phyloP scores from a whole-genome alignment of 257 asterid species.

The Buddleja alternifolia region DNA sequence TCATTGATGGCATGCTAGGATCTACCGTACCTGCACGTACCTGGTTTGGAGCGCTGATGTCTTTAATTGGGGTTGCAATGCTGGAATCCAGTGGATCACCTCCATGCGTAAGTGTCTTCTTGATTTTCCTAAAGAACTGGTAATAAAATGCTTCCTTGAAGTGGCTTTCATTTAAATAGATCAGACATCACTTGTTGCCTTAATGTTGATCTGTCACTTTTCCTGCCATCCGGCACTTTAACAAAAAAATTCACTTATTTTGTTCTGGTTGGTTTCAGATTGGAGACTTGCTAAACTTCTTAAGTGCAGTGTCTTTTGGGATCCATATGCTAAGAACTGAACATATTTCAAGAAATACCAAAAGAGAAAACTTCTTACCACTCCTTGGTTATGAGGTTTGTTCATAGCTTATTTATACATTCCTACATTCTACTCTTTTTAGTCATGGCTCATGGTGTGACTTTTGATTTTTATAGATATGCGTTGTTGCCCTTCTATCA shows the following conservation, averaged over 20 bases:
- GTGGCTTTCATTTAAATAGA: neutral
- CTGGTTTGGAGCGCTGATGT: slow-evolving; percentile 82
- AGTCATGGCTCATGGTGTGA: slow-evolving; percentile 19
- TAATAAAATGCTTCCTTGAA: slow-evolving; percentile 7
- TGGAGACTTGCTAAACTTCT: slow-evolving; percentile 74
- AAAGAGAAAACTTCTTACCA: slow-evolving; percentile 57
- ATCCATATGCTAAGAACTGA: slow-evolving; percentile 85
- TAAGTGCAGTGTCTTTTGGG: slow-evolving; percentile 80
- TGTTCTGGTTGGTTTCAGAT: slow-evolving; percentile 44
- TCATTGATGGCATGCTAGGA: slow-evolving; percentile 81
- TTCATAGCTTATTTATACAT: neutral
- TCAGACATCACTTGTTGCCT: slow-evolving; percentile 18
- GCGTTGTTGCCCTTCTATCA: slow-evolving; percentile 69
- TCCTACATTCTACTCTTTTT: slow-evolving; percentile 3
- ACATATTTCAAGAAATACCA: slow-evolving; percentile 65
- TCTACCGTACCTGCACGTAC: slow-evolving; percentile 65
- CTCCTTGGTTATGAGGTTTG: slow-evolving; percentile 82
- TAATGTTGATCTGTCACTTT: neutral
- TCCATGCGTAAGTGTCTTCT: slow-evolving; percentile 63
- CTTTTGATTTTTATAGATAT: slow-evolving; percentile 44
- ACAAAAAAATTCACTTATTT: slow-evolving; percentile 17
- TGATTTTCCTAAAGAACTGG: neutral
- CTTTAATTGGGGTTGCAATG: slow-evolving; percentile 70
- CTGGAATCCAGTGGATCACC: slow-evolving; percentile 90
- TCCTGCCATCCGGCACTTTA: neutral